Evolutionary conservation across 176 grass and related monocot genomes (phyloP), one percentile per base, ranked within the genome.

Genomic region (Elaeis guineensis): DNA sequence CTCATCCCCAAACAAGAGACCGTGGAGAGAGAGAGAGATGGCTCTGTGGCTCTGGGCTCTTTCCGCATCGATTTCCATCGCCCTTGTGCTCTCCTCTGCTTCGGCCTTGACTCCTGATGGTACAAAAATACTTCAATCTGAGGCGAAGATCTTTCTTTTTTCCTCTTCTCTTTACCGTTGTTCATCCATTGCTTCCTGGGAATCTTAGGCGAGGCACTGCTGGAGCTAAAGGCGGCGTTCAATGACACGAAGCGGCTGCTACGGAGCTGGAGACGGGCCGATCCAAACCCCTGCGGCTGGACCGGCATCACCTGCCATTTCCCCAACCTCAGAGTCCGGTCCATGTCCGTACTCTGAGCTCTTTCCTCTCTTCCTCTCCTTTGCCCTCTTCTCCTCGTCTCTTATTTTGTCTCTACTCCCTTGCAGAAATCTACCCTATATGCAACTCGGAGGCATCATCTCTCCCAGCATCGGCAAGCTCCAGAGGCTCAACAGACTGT

Each of bases 261-360:
- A 18, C 69, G 72, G 0, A 92, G 79, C 77, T 98, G 87, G 93
- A 79, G 78, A 32, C 62, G 54, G 1, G 54, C 30, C 16, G 93
- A 92, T 51, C 57, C 84, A 1, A 74, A 89, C 49, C 93, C 93
- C 53, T 98, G 93, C 68, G 85, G 63, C 4, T 98, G 93, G 87
- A 69, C 85, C 67, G 93, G 93, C 54, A 56, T 98, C 76, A 81
- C 93, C 32, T 98, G 93, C 79, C 91, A 89, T n/a, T 69, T 98
- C 72, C 84, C 93, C 0, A 84, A 98, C 77, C 88, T 98, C 53
- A 98, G 87, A 78, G 93, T 98, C 72, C 93, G 86, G 26, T 83
- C 93, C 78, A 98, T 98, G 93, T 97, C 3, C n/a, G 55, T 54
- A 2, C 28, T 25, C 19, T 17, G 25, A 25, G 8, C 1, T 28